phyloP scores from a whole-genome alignment of 2,329 filamentous ascomycete species.

The Plenodomus lindquistii region DNA sequence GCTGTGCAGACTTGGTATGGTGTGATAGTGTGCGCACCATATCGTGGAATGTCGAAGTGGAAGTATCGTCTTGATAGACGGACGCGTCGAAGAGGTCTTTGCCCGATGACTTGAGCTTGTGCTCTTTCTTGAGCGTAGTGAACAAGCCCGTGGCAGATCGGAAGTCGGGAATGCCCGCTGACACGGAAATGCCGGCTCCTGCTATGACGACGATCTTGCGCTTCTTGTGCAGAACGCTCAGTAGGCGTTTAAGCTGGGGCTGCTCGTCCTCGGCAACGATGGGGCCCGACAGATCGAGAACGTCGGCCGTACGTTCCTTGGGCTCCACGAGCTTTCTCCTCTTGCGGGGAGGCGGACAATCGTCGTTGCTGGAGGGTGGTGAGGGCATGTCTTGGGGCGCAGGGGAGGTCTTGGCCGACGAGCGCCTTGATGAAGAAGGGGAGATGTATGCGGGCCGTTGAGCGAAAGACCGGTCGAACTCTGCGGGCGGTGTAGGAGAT shows the following conservation, averaged over 20 bases:
- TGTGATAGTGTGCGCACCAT: conserved; percentile 91
- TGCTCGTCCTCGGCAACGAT: conserved; percentile 61
- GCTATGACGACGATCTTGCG: conserved; percentile 97
- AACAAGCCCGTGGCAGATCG: conserved; percentile 91
- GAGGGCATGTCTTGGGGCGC: conserved; percentile 51
- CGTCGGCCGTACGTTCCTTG: conserved; percentile 76
- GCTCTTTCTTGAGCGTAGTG: conserved; percentile 78
- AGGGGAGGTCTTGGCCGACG: conserved; percentile 52
- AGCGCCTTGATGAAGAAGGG: conserved; percentile 51
- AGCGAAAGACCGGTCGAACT: conserved; percentile 35
- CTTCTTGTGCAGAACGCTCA: conserved; percentile 79
- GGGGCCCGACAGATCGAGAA: conserved; percentile 69
- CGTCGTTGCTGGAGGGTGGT: conserved; percentile 55
- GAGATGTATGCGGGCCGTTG: conserved; percentile 39
- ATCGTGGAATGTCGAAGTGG: conserved; percentile 88
- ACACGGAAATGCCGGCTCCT: conserved; percentile 94
- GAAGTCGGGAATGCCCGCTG: conserved; percentile 96
- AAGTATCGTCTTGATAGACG: conserved; percentile 89
- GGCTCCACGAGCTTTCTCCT: conserved; percentile 63
- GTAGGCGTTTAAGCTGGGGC: conserved; percentile 68
- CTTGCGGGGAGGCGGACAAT: conserved; percentile 73
- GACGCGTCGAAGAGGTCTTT: conserved; percentile 97
- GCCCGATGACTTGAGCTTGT: conserved; percentile 89
- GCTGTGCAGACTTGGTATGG: conserved; percentile 74
- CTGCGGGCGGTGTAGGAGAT: conserved; percentile 39